Percentiles rank a stretch among this genome's conserved stretches.
phyloP scores from a whole-genome alignment of 1,284 basidiomycete species.

The Cerrena zonata region DNA sequence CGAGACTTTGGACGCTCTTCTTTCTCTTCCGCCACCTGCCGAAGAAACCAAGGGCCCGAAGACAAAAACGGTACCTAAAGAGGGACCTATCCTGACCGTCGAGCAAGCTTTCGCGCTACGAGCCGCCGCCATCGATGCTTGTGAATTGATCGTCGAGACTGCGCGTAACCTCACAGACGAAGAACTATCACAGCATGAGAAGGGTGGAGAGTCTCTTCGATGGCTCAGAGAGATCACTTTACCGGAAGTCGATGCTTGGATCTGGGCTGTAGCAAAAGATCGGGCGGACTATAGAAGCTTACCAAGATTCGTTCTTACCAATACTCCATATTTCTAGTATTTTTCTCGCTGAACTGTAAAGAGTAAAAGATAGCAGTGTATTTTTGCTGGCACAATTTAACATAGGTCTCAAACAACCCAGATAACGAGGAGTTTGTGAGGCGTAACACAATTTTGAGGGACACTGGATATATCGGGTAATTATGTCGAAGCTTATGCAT shows the following conservation, averaged over 20 bases:
- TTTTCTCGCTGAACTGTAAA: too few species aligned
- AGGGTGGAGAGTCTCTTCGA: constrained; percentile 17
- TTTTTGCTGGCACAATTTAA: too few species aligned
- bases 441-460: too few species aligned
- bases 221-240: constrained; percentile 57
- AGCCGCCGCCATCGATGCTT: constrained; percentile 74
- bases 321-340: constrained; percentile 65
- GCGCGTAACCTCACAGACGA: constrained; percentile 41
- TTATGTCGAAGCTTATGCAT: too few species aligned
- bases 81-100: constrained; percentile 56
- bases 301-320: constrained; percentile 54
- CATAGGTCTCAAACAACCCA: too few species aligned
- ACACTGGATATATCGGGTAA: too few species aligned
- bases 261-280: constrained; percentile 74
- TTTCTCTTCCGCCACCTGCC: constrained; percentile 14
- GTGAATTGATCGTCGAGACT: constrained; percentile 56
- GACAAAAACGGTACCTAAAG: constrained; percentile 34
- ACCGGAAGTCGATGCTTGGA: constrained; percentile 65
- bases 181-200: constrained; percentile 22
- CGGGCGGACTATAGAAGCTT: constrained; percentile 60
- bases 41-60: constrained; percentile 14
- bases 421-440: too few species aligned
- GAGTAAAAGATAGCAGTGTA: too few species aligned
- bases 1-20: constrained; percentile 37
- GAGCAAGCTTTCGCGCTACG: constrained; percentile 71